Base-by-base conservation (phyloP, 2,329 filamentous ascomycete genomes). In the Botrytis medusae region DNA sequence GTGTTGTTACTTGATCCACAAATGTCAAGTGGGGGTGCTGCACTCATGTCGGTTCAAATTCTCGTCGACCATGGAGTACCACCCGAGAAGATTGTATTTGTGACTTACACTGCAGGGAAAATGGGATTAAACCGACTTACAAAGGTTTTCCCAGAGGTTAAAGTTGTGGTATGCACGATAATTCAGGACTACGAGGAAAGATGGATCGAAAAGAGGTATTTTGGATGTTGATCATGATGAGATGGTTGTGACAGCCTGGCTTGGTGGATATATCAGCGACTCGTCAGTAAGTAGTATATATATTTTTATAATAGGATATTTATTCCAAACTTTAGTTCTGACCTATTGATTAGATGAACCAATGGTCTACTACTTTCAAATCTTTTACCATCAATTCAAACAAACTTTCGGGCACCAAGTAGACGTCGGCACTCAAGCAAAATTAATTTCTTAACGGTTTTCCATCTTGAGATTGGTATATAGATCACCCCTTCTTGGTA, bases 31-130 rank as follows among this genome's bases (percentile, higher is more conserved):
- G 96, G 96, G 61, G 95, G 95, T 51, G 88, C 90, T 25, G 89
- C 89, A 1, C 84, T 99, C 73, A 99, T 99, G 96, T 94, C 96
- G 0, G 95, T 98, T 60, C 92, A 96, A 80, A 93, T 98, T n/a
- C 85, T 99, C 71, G 90, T 97, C 25, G 96, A 99, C 81, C 95
- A 98, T 80, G 96, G 96, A 18, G 95, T 98, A 10, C 84, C 89
- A 9, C 91, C 96, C 80, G 89, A 93, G 63, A 91, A 87, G 76
- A 97, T 99, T 76, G 93, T 98, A 48, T 91, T 98, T 81, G 95
- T 97, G 57, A 97, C 95, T 5, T 98, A 97, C 81, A 92, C 94
- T 76, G 95, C 95, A 5, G 95, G 95, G 14, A 90, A 90, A 76
- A 89, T 93, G 78, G 96, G 95, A 0, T 82, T 98, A 75, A 94